Evolutionary conservation across 2,329 filamentous ascomycete species (phyloP), one percentile per base, ranked within the genome.

Genomic region (Cryphonectria parasitica): DNA sequence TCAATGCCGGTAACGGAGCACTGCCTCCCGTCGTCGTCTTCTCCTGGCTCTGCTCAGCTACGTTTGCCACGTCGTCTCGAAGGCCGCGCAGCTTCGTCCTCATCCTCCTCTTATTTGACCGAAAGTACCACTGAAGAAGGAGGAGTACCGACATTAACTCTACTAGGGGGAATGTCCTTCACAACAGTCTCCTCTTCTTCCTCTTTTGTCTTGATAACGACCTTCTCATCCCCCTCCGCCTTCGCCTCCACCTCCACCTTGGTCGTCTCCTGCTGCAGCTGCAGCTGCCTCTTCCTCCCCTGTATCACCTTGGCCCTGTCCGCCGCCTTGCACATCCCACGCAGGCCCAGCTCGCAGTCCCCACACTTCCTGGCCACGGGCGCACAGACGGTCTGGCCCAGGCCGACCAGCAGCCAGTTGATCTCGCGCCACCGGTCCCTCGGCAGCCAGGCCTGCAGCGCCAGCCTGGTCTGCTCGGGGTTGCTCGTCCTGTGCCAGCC

Each of bases 371-470:
- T 86, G 0, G 92, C 93, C 1, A 95, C 88, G 0, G 94, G 94
- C 73, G 94, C 82, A 78, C 95, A 98, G 31, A 96, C 89, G 0
- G 90, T 93, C 85, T 98, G 95, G 0, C 95, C 95, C 73, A 97
- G 85, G 0, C 95, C 95, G 43, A 98, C 95, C 54, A 98, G 86
- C 79, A 97, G 81, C 82, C 91, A 90, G 80, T 98, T 98, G 79
- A 98, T 97, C 81, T 97, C 93, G 80, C 93, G 92, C 95, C 95
- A 98, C 76, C 88, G 90, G 66, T 97, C 93, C 71, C 81, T 87
- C 2, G 95, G 95, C 75, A 98, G 83, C 95, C 95, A 98, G 22
- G 85, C 85, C 82, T 98, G 88, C 71, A 98, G 84, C 45, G 89
- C 88, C 68, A 85, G 82, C 60, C 95, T 86, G 41, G 95, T 97